Conservation (phyloP, 495 filamentous ascomycete species). For the Talaromyces ruber region DNA sequence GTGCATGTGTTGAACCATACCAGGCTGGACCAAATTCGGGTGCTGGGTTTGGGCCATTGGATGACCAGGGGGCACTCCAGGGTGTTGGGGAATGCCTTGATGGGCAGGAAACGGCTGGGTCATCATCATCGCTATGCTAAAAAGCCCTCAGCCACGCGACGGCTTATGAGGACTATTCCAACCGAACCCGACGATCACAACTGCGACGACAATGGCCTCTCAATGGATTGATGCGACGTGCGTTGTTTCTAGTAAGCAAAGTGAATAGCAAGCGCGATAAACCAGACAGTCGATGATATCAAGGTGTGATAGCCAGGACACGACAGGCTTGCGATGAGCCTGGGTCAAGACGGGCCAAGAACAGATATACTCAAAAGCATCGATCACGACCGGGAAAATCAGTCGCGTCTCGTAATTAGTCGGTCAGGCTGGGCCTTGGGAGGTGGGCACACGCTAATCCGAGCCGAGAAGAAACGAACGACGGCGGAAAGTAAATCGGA, state of each 20-base stretch:
- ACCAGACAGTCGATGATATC: slow-evolving; percentile 18
- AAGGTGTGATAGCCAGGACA: slow-evolving; percentile 33
- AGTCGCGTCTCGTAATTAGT: slow-evolving; percentile 1
- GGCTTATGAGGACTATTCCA: slow-evolving; percentile 13
- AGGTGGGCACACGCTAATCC: background rate
- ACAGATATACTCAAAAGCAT: slow-evolving; percentile 21
- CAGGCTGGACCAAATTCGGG: slow-evolving; percentile 49
- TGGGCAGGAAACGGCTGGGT: slow-evolving; percentile 62
- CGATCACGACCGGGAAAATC: background rate
- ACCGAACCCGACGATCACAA: background rate
- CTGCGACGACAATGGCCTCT: background rate
- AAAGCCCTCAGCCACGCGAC: slow-evolving; percentile 25
- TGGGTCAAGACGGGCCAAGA: slow-evolving; percentile 14
- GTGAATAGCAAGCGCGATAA: slow-evolving; percentile 26
- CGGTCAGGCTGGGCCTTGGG: background rate
- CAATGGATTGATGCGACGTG: slow-evolving; percentile 6
- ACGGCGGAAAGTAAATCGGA: background rate
- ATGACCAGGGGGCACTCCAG: slow-evolving; percentile 66
- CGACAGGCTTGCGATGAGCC: slow-evolving; percentile 21
- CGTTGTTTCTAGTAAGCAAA: background rate
- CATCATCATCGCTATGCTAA: slow-evolving; percentile 61
- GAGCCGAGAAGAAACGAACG: background rate
- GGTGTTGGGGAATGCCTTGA: slow-evolving; percentile 65
- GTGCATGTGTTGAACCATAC: slow-evolving; percentile 73
- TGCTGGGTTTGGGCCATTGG: slow-evolving; percentile 65